Percentiles rank a stretch among this genome's conserved stretches.
Conservation (phyloP, 768 basidiomycete species). For the Clathrus columnatus region DNA sequence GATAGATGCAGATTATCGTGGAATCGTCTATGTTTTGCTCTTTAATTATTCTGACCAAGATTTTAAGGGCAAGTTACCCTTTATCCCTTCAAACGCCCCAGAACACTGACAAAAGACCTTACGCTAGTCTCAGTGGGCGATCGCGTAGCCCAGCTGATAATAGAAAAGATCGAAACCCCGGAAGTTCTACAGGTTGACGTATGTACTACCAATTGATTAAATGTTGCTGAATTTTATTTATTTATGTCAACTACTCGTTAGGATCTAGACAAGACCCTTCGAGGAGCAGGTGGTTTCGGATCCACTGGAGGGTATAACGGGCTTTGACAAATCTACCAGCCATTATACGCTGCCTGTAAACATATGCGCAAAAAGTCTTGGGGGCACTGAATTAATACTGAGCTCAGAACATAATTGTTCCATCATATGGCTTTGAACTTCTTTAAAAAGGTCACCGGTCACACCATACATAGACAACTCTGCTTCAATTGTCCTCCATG, state of each 20-base stretch:
- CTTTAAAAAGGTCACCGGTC: too few relatives aligned
- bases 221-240: background rate
- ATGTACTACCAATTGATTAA: constrained; percentile 20
- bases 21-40: constrained; percentile 80
- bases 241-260: constrained; percentile 21
- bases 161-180: constrained; percentile 85
- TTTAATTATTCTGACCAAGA: constrained; percentile 90
- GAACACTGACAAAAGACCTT: background rate
- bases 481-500: too few relatives aligned
- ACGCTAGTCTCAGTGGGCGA: constrained; percentile 80
- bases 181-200: constrained; percentile 82
- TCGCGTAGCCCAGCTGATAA: constrained; percentile 89
- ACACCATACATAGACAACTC: too few relatives aligned
- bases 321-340: constrained; percentile 28
- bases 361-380: background rate
- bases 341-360: background rate
- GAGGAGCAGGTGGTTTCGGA: constrained; percentile 85
- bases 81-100: background rate
- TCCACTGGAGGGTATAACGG: constrained; percentile 81
- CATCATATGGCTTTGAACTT: too few relatives aligned
- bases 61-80: constrained; percentile 57
- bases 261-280: constrained; percentile 77
- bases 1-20: constrained; percentile 93
- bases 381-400: too few relatives aligned
- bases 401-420: too few relatives aligned